These are phyloP conservation scores for Trichothecium sympodiale DNA, from an alignment of 2,329 filamentous ascomycete species.

Conservation along the genomic window DNA sequence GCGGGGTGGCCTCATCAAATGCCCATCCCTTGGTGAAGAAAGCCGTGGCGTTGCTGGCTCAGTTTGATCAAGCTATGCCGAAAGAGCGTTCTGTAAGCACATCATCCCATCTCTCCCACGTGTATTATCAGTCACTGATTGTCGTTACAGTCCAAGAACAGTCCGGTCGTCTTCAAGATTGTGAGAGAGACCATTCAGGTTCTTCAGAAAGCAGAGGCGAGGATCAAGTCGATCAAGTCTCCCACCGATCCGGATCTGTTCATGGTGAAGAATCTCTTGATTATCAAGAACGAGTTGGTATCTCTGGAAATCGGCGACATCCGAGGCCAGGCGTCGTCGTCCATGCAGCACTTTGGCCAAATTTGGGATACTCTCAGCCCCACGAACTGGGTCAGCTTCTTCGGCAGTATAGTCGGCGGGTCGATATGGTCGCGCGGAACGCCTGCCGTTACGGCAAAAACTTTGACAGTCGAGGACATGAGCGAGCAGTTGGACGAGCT, in stretches of 20 bases:
- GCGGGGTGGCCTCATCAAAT: constrained; percentile 41
- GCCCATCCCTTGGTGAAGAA: constrained; percentile 47
- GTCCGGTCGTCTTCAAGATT: constrained; percentile 53
- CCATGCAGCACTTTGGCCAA: constrained; percentile 51
- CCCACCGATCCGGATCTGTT: constrained; percentile 75
- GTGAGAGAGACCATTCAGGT: constrained; percentile 84
- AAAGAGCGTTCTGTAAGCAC: constrained; percentile 48
- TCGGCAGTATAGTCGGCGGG: constrained; percentile 45
- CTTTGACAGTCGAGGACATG: constrained; percentile 42
- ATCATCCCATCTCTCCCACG: not conserved
- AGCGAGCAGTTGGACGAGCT: constrained; percentile 55
- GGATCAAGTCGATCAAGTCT: constrained; percentile 50
- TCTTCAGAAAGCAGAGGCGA: constrained; percentile 63
- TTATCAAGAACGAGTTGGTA: constrained; percentile 91
- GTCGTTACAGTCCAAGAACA: constrained; percentile 28
- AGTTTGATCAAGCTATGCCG: constrained; percentile 55
- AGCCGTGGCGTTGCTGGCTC: constrained; percentile 45
- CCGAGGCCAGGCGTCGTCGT: constrained; percentile 30
- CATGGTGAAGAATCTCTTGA: constrained; percentile 85
- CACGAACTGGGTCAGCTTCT: constrained; percentile 46
- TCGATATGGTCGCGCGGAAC: constrained; percentile 34
- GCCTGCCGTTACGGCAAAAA: constrained; percentile 24
- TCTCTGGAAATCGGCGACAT: constrained; percentile 83
- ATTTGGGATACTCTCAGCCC: constrained; percentile 54
- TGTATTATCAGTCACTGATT: constrained; percentile 7